A percentile compares a stretch with the other conserved stretches of the same genome.
Conservation (phyloP, 2,329 filamentous ascomycete species). For the Clonostachys rhizophaga region DNA sequence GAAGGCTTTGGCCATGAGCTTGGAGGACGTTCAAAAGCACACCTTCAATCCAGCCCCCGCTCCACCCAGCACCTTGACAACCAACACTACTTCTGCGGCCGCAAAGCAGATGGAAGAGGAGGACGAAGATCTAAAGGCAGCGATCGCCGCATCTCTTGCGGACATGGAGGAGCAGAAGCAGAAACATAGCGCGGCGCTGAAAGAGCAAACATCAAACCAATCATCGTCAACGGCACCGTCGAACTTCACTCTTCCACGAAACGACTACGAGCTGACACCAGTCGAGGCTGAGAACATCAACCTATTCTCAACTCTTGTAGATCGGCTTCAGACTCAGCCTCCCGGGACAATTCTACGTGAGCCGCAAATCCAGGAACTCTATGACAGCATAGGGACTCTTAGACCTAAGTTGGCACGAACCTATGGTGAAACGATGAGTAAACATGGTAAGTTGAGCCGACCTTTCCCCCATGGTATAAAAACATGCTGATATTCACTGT, state of each 20-base stretch:
- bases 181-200: conserved; percentile 77
- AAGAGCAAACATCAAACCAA: conserved; percentile 63
- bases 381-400: conserved; percentile 92
- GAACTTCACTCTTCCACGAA: conserved; percentile 65
- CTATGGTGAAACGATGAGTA: conserved; percentile 99
- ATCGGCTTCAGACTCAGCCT: conserved; percentile 89
- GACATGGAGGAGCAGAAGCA: conserved; percentile 99
- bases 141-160: conserved; percentile 88
- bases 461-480: neutral
- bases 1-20: conserved; percentile 89
- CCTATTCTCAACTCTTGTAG: conserved; percentile 88
- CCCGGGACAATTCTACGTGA: conserved; percentile 95
- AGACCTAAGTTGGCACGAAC: conserved; percentile 91
- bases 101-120: conserved; percentile 68
- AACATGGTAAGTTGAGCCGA: conserved; percentile 65
- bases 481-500: neutral
- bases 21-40: conserved; percentile 84
- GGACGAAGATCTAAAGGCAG: conserved; percentile 87
- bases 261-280: conserved; percentile 89
- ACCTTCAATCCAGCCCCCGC: conserved; percentile 53
- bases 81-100: conserved; percentile 28
- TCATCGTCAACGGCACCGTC: conserved; percentile 23
- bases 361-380: conserved; percentile 95
- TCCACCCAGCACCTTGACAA: conserved; percentile 6
- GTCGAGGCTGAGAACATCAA: conserved; percentile 98